A percentile compares a stretch with the other conserved stretches of the same genome.
phyloP scores from a whole-genome alignment of 176 grass and related monocot genomes.

The sorghum (Sorghum bicolor) region Sorghum_bicolor_NCBIv3 NC_012873.2:67359501-67360000 shows the following conservation, averaged over 20 bases:
- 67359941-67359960: background rate
- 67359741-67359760: slow-evolving; percentile 35
- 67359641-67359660: slow-evolving; percentile 39
- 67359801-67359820: slow-evolving; percentile 62
- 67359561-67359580: slow-evolving; percentile 4
- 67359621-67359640: slow-evolving; percentile 65
- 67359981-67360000: background rate
- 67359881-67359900: slow-evolving; percentile 69
- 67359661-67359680: slow-evolving; percentile 22
- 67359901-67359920: no score
- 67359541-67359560: slow-evolving; percentile 19
- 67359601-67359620: slow-evolving; percentile 84
- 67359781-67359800: slow-evolving; percentile 35
- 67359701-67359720: slow-evolving; percentile 43
- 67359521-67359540: slow-evolving; percentile 57
- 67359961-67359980: background rate
- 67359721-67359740: slow-evolving; percentile 30
- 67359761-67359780: slow-evolving; percentile 42
- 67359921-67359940: background rate
- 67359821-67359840: slow-evolving; percentile 78
- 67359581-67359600: slow-evolving; percentile 50
- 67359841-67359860: slow-evolving; percentile 74
- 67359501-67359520: slow-evolving; percentile 50
- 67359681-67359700: slow-evolving; percentile 56
- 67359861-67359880: slow-evolving; percentile 70